Conservation (phyloP, 805 yeast genomes). For the Teunomyces aglyptinius region DNA sequence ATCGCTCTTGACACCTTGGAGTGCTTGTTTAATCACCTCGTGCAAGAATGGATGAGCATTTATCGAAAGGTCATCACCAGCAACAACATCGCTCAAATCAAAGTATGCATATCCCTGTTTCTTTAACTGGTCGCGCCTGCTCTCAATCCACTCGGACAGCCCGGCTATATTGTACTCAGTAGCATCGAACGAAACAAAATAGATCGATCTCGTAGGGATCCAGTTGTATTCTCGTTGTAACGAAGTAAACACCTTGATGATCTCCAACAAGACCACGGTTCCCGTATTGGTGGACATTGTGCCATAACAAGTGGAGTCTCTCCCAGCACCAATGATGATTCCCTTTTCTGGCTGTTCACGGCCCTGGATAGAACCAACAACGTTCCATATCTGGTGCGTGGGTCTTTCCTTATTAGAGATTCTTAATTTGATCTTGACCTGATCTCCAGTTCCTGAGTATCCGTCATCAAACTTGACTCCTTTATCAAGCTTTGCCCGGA, state of each 20-base stretch:
- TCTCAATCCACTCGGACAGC: conserved; percentile 71
- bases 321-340: conserved; percentile 74
- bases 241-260: conserved; percentile 64
- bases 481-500: conserved; percentile 30
- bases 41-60: conserved; percentile 66
- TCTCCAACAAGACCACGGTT: conserved; percentile 66
- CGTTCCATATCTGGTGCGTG: conserved; percentile 72
- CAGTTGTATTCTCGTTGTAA: conserved; percentile 66
- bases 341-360: conserved; percentile 74
- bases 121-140: conserved; percentile 49
- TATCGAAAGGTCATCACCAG: conserved; percentile 52
- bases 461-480: conserved; percentile 26
- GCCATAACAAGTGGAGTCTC: conserved; percentile 80
- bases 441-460: conserved; percentile 24
- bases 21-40: conserved; percentile 42
- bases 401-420: conserved; percentile 43
- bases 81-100: conserved; percentile 67
- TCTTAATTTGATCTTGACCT: conserved; percentile 22
- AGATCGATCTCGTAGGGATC: conserved; percentile 80
- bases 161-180: conserved; percentile 81
- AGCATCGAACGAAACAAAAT: conserved; percentile 84
- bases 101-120: conserved; percentile 67
- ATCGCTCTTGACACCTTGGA: conserved; percentile 26
- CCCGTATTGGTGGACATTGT: conserved; percentile 72
- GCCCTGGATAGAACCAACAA: conserved; percentile 75